phyloP scores from a whole-genome alignment of 2,329 filamentous ascomycete genomes.

The Hypoxylon sp. region DNA sequence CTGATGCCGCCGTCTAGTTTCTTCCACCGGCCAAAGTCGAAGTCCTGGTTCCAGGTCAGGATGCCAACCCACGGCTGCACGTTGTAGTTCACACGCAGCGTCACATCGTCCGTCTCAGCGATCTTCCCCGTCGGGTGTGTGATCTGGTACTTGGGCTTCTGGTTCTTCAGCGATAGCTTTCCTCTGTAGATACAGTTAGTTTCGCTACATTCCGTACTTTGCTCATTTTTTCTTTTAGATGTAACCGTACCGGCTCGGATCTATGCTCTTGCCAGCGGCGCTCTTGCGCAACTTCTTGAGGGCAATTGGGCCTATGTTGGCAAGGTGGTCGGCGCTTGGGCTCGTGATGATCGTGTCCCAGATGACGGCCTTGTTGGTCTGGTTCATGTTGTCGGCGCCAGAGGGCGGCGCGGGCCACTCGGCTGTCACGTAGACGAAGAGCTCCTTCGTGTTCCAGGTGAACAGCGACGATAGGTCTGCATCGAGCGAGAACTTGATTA shows the following conservation, averaged over 20 bases:
- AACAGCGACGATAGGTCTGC: conserved; percentile 93
- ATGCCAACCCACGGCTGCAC: conserved; percentile 97
- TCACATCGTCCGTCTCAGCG: conserved; percentile 79
- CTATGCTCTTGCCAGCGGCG: conserved; percentile 71
- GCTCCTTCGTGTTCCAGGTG: conserved; percentile 99
- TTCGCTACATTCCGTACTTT: neutral
- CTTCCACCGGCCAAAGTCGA: conserved; percentile 74
- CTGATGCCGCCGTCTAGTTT: conserved; percentile 75
- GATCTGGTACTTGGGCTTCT: conserved; percentile 97
- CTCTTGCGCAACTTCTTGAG: conserved; percentile 74
- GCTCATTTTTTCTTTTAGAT: no score
- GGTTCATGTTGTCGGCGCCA: conserved; percentile 56
- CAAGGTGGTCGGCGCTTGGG: conserved; percentile 73
- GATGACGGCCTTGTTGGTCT: conserved; percentile 83
- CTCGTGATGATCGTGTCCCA: conserved; percentile 96
- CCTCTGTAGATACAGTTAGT: conserved; percentile 65
- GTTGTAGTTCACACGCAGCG: conserved; percentile 90
- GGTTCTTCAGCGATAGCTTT: conserved; percentile 82
- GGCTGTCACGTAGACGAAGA: conserved; percentile 96
- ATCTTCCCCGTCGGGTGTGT: conserved; percentile 88
- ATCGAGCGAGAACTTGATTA: conserved; percentile 93
- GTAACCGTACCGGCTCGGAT: conserved; percentile 66
- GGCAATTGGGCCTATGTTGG: conserved; percentile 71
- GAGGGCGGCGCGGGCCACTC: conserved; percentile 67
- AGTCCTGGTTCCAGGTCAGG: conserved; percentile 82